A percentile compares a stretch with the other conserved stretches of the same genome.
Evolutionary conservation across 2,329 filamentous ascomycete species (phyloP).

Genomic region (Apiospora marii): DNA sequence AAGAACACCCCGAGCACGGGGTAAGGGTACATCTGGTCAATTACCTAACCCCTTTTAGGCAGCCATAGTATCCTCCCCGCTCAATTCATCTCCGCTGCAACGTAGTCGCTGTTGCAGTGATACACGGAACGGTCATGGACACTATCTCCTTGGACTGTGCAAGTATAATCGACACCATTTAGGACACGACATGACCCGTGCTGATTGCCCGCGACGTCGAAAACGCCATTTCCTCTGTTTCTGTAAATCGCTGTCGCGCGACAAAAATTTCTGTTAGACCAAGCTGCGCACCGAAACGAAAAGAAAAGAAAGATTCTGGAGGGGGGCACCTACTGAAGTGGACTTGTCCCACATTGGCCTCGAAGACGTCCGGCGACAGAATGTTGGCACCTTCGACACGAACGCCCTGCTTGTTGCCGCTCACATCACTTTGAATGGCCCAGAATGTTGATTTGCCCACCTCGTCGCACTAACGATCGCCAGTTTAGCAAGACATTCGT

Average conservation of each 20-base stretch:
- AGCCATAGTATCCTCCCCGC: too few species aligned
- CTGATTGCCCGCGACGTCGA: neutral
- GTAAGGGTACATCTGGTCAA: too few species aligned
- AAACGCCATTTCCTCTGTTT: neutral
- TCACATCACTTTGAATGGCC: neutral
- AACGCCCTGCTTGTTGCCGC: neutral
- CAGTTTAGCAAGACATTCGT: neutral
- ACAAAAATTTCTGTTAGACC: neutral
- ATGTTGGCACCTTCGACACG: neutral
- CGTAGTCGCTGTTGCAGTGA: conserved; percentile 2
- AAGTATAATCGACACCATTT: neutral
- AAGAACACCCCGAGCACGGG: too few species aligned
- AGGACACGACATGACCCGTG: neutral
- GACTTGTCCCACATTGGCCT: neutral
- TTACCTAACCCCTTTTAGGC: too few species aligned
- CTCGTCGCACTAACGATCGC: neutral
- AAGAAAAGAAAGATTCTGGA: neutral
- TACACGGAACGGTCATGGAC: neutral
- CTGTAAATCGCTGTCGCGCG: neutral
- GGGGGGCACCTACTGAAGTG: neutral
- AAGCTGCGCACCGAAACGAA: neutral
- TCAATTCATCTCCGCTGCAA: neutral
- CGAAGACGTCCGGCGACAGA: neutral
- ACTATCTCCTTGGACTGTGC: neutral
- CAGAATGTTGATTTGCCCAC: neutral